phyloP scores from a whole-genome alignment of 1,284 basidiomycete genomes.

The Ustilago vetiveriae region DNA sequence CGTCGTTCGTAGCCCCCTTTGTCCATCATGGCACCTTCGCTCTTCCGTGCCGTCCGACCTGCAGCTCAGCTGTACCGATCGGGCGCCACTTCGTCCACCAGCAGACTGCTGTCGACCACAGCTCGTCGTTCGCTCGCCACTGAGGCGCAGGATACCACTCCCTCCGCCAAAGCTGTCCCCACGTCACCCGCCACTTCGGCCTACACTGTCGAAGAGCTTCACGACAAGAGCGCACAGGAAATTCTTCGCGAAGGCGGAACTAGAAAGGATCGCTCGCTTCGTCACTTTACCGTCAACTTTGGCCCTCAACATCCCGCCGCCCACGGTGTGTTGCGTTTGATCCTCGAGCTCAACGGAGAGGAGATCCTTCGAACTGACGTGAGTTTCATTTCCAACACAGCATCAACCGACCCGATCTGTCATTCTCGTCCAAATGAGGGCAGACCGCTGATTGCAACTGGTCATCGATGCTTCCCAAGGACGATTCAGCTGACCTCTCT shows the following conservation, averaged over 20 bases:
- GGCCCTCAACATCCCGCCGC: constrained; percentile 93
- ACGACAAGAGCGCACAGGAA: constrained; percentile 78
- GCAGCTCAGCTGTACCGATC: constrained; percentile 38
- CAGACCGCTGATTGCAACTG: too few relatives aligned
- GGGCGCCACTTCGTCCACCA: constrained; percentile 31
- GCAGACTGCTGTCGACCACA: constrained; percentile 35
- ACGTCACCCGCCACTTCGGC: constrained; percentile 47
- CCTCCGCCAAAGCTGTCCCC: constrained; percentile 34
- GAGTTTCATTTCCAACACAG: constrained; percentile 15
- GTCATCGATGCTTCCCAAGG: neutral
- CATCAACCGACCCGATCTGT: neutral
- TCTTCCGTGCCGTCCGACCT: constrained; percentile 44
- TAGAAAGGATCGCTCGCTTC: constrained; percentile 81
- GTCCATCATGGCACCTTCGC: constrained; percentile 36
- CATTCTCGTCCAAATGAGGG: too few relatives aligned
- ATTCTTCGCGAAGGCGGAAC: constrained; percentile 80
- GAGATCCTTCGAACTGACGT: constrained; percentile 67
- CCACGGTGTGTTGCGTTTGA: constrained; percentile 96
- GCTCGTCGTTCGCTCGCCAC: constrained; percentile 49
- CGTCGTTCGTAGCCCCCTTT: neutral
- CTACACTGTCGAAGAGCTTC: constrained; percentile 70
- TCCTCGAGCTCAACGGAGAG: constrained; percentile 96
- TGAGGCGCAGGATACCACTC: constrained; percentile 44
- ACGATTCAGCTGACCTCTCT: constrained; percentile 59
- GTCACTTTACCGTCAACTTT: constrained; percentile 68